Evolutionary conservation across 441 rosid species (phyloP).

Genomic region (Jatropha podagrica): DNA sequence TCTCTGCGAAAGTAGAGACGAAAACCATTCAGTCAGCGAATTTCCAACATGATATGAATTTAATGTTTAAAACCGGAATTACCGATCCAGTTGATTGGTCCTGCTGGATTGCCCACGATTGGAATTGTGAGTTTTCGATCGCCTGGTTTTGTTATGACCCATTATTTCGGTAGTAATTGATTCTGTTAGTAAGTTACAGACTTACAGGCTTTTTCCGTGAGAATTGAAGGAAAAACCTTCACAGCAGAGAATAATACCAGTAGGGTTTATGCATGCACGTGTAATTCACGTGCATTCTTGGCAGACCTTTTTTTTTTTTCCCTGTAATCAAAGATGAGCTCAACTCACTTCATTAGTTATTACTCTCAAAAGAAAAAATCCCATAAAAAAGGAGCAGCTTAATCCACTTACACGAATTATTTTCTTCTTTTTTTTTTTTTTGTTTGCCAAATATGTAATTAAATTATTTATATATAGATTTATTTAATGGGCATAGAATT

Average conservation of each 20-base stretch:
- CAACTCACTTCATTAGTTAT: no score
- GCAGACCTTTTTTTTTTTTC: no score
- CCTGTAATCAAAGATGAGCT: no score
- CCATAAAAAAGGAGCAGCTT: no score
- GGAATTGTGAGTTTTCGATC: constrained; percentile 50
- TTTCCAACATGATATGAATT: background rate
- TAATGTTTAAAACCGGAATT: constrained; percentile 1
- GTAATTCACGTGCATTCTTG: background rate
- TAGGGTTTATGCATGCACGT: background rate
- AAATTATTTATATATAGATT: no score
- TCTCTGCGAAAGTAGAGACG: constrained; percentile 46
- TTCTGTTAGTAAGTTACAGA: no score
- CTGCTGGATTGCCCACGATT: constrained; percentile 63
- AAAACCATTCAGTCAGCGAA: background rate
- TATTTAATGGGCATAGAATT: no score
- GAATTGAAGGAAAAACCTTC: background rate
- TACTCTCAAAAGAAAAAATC: no score
- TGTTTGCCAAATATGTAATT: no score
- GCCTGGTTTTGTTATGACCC: constrained; percentile 67
- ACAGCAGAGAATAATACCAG: no score
- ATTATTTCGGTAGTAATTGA: constrained; percentile 34
- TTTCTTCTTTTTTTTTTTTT: no score
- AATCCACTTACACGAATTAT: no score
- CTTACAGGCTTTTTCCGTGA: background rate
- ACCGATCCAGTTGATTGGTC: constrained; percentile 44